A percentile compares a stretch with the other conserved stretches of the same genome.
phyloP scores from a whole-genome alignment of 2,329 filamentous ascomycete species.

The Mycocentrospora acerina region DNA sequence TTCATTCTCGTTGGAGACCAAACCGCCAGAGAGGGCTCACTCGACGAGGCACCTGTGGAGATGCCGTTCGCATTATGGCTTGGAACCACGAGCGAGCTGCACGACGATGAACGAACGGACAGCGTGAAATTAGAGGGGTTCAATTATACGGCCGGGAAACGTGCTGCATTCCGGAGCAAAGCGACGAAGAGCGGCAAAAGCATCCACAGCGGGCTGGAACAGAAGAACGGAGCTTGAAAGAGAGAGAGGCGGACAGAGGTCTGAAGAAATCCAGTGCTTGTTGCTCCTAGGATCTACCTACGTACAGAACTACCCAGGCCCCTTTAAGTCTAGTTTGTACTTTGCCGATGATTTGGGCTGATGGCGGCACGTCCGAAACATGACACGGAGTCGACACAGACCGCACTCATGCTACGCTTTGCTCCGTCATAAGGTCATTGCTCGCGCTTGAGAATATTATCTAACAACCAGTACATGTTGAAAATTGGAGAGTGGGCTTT shows the following conservation, averaged over 20 bases:
- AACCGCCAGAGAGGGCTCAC: conserved; percentile 40
- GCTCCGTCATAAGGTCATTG: conserved; percentile 24
- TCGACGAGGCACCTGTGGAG: conserved; percentile 40
- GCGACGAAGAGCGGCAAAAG: conserved; percentile 22
- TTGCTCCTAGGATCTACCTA: conserved; percentile 36
- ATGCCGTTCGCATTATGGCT: conserved; percentile 46
- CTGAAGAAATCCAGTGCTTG: conserved; percentile 37
- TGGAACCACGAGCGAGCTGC: conserved; percentile 29
- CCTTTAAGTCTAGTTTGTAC: conserved; percentile 33
- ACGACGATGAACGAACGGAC: conserved; percentile 20
- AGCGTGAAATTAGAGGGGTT: conserved; percentile 20
- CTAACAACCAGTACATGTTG: too few relatives aligned
- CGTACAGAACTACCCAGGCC: conserved; percentile 32
- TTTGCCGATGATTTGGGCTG: conserved; percentile 36
- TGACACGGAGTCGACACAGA: conserved; percentile 32
- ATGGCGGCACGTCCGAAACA: conserved; percentile 36
- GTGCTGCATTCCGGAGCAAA: conserved; percentile 25
- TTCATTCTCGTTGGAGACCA: conserved; percentile 47
- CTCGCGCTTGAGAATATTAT: too few relatives aligned
- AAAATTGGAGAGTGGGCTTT: conserved; percentile 6
- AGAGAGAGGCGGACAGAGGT: conserved; percentile 31
- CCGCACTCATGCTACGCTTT: conserved; percentile 25
- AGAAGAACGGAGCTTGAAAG: conserved; percentile 32
- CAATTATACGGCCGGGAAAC: conserved; percentile 19
- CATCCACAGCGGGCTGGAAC: conserved; percentile 29